Evolutionary conservation across 805 yeast genomes (phyloP).

Genomic region (Saccharomycopsis sp.): DNA sequence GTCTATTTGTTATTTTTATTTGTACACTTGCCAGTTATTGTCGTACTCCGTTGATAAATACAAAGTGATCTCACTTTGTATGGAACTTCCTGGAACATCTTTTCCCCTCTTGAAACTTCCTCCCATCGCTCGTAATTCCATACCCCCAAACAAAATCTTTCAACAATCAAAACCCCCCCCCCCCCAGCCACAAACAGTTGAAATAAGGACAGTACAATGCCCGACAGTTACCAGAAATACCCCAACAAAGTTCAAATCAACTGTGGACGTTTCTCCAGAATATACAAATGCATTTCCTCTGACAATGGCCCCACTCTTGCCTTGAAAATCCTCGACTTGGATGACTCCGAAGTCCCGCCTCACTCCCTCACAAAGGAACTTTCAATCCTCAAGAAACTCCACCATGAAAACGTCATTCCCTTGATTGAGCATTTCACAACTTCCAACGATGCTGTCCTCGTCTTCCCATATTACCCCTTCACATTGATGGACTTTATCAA

Average conservation of each 20-base stretch:
- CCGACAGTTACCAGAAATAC: slow-evolving; percentile 4
- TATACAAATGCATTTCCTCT: slow-evolving; percentile 24
- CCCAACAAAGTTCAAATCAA: slow-evolving; percentile 24
- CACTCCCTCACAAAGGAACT: slow-evolving; percentile 38
- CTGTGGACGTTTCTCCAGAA: slow-evolving; percentile 35
- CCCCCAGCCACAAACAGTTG: no score
- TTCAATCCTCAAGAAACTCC: slow-evolving; percentile 26
- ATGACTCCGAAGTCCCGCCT: slow-evolving; percentile 37
- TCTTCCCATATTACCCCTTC: slow-evolving; percentile 31
- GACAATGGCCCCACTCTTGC: slow-evolving; percentile 2
- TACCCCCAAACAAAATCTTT: no score
- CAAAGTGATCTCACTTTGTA: no score
- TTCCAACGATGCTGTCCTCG: slow-evolving; percentile 30
- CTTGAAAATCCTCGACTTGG: slow-evolving; percentile 37
- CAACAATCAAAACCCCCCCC: no score
- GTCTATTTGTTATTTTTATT: no score
- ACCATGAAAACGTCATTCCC: neutral
- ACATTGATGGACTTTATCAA: slow-evolving; percentile 30
- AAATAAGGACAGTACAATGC: no score
- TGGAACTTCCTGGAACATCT: no score
- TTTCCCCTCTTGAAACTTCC: no score
- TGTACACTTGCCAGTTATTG: no score
- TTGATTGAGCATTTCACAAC: slow-evolving; percentile 17
- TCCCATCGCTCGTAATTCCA: no score
- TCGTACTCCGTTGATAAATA: no score